Evolutionary conservation across 306 rosid species (phyloP).

Genomic region (Geum urbanum): DNA sequence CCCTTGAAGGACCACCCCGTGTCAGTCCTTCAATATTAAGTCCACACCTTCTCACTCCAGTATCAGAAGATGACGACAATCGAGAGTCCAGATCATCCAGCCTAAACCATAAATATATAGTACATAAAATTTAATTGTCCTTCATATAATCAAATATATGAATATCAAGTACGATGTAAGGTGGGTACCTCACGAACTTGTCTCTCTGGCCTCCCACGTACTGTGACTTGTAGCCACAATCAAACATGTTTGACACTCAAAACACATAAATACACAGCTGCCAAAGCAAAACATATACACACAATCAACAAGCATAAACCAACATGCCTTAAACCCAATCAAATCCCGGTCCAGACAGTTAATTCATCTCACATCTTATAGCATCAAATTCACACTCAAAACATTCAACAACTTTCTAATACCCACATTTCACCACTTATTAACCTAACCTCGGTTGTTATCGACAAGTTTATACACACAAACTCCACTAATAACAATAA

Average conservation of each 20-base stretch:
- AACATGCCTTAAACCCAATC: background rate
- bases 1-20: constrained; percentile 50
- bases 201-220: constrained; percentile 76
- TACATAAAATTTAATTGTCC: background rate
- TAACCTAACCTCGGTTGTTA: no score
- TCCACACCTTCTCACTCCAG: constrained; percentile 60
- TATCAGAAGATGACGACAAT: constrained; percentile 62
- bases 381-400: no score
- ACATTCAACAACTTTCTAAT: no score
- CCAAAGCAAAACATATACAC: constrained; percentile 22
- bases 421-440: no score
- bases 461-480: no score
- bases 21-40: constrained; percentile 61
- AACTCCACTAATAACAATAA: no score
- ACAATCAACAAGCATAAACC: background rate
- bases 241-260: constrained; percentile 57
- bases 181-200: constrained; percentile 62
- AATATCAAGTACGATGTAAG: background rate
- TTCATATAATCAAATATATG: background rate
- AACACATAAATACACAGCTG: constrained; percentile 42
- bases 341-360: background rate
- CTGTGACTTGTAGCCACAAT: constrained; percentile 61
- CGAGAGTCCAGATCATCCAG: constrained; percentile 82
- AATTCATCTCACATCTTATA: no score
- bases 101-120: constrained; percentile 33